A percentile compares a stretch with the other conserved stretches of the same genome.
Evolutionary conservation across 306 rosid genomes (phyloP).

Genomic region (Cicer arietinum): DNA sequence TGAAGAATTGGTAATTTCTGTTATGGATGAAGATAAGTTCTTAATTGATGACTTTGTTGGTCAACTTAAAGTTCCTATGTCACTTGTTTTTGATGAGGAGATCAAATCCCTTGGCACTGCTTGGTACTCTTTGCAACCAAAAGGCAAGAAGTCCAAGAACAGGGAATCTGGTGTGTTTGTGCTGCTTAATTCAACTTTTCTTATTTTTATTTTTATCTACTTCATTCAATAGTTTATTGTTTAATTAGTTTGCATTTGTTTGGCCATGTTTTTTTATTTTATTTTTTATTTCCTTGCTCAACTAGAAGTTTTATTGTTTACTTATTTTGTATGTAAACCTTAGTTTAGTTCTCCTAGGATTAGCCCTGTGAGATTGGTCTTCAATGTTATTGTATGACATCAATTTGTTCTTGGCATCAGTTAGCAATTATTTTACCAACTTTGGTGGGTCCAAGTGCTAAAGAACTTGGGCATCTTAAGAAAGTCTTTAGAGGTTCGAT

Average conservation of each 20-base stretch:
- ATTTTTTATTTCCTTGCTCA: not conserved
- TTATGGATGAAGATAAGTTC: conserved; percentile 92
- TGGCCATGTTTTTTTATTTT: conserved; percentile 15
- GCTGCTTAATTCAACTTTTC: conserved; percentile 22
- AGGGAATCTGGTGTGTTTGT: conserved; percentile 76
- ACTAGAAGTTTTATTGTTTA: conserved; percentile 1
- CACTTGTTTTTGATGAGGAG: conserved; percentile 72
- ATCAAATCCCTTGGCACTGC: conserved; percentile 76
- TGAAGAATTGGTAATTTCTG: conserved; percentile 71
- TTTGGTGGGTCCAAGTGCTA: no score
- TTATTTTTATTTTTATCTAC: not conserved
- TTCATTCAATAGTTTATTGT: conserved; percentile 16
- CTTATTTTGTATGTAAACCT: not conserved
- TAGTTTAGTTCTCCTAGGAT: not conserved
- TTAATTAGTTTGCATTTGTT: conserved; percentile 25
- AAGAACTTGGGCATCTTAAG: no score
- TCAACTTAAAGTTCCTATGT: conserved; percentile 69
- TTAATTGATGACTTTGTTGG: conserved; percentile 93
- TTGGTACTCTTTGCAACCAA: conserved; percentile 88
- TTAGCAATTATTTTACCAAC: no score
- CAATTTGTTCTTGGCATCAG: not conserved
- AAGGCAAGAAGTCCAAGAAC: conserved; percentile 78
- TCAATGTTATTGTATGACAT: conserved; percentile 14
- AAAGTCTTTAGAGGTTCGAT: no score
- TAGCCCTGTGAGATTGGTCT: conserved; percentile 1